Evolutionary conservation across 305 asterid species (phyloP).

Genomic region (Fraxinus baroniana): DNA sequence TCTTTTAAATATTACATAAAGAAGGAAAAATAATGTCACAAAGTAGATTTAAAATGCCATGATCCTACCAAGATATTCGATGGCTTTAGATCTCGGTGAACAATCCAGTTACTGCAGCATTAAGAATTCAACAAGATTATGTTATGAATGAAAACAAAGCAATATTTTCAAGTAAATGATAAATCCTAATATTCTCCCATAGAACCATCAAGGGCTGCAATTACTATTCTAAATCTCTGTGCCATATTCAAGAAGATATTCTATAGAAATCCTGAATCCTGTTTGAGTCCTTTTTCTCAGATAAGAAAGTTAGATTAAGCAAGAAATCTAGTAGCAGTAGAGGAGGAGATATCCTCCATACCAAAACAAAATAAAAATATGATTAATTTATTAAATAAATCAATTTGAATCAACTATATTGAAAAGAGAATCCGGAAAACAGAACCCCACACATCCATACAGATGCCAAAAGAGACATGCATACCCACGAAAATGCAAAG

Average conservation of each 20-base stretch:
- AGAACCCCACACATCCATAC: neutral
- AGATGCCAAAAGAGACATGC: neutral
- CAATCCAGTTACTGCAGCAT: slow-evolving; percentile 90
- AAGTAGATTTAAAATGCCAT: neutral
- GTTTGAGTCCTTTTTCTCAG: neutral
- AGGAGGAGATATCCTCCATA: neutral
- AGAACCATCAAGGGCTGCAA: neutral
- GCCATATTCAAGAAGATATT: neutral
- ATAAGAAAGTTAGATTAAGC: neutral
- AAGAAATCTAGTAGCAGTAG: neutral
- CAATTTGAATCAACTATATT: neutral
- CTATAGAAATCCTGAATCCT: neutral
- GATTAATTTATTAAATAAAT: neutral
- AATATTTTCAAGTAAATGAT: neutral
- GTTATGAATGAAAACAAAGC: slow-evolving; percentile 6
- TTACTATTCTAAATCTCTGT: slow-evolving; percentile 5
- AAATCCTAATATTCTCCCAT: slow-evolving; percentile 11
- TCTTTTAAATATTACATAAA: neutral
- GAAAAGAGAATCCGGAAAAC: neutral
- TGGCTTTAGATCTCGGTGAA: slow-evolving; percentile 97
- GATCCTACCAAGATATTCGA: slow-evolving; percentile 84
- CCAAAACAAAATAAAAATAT: neutral
- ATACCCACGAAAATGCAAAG: neutral
- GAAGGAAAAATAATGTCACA: neutral
- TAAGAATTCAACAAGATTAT: slow-evolving; percentile 16